A percentile compares a stretch with the other conserved stretches of the same genome.
Evolutionary conservation across 2,329 filamentous ascomycete genomes (phyloP).

Genomic region (Beauveria australis): DNA sequence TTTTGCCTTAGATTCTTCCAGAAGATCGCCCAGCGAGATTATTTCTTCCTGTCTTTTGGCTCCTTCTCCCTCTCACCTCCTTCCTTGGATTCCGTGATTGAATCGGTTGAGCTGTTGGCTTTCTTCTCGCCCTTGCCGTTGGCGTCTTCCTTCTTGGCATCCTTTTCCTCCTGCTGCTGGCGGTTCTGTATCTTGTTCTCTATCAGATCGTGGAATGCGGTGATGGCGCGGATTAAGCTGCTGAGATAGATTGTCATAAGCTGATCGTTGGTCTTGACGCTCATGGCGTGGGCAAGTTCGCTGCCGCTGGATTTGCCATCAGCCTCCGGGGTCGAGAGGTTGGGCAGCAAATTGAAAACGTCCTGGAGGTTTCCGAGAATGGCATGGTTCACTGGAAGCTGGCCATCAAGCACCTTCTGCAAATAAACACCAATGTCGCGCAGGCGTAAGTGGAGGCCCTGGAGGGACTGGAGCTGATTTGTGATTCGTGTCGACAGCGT

Average conservation of each 20-base stretch:
- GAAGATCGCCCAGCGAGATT: conserved; percentile 7
- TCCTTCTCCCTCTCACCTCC: conserved; percentile 44
- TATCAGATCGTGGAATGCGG: conserved; percentile 96
- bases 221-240: conserved; percentile 94
- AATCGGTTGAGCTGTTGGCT: conserved; percentile 34
- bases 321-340: conserved; percentile 75
- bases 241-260: conserved; percentile 97
- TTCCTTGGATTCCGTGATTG: conserved; percentile 42
- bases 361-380: conserved; percentile 98
- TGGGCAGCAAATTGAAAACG: conserved; percentile 96
- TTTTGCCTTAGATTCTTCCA: neutral
- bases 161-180: conserved; percentile 93
- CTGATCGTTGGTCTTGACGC: conserved; percentile 98
- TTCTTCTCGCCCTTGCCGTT: conserved; percentile 54
- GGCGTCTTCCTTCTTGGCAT: conserved; percentile 67
- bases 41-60: conserved; percentile 42
- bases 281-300: conserved; percentile 93
- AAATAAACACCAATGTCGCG: conserved; percentile 94
- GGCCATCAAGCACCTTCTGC: conserved; percentile 87
- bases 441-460: conserved; percentile 88
- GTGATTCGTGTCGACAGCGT: conserved; percentile 95
- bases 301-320: conserved; percentile 60
- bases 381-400: conserved; percentile 92
- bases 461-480: conserved; percentile 92
- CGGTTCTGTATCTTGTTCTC: conserved; percentile 99